Conservation (phyloP, 768 basidiomycete genomes). For the Glaciozyma antarctica region DNA sequence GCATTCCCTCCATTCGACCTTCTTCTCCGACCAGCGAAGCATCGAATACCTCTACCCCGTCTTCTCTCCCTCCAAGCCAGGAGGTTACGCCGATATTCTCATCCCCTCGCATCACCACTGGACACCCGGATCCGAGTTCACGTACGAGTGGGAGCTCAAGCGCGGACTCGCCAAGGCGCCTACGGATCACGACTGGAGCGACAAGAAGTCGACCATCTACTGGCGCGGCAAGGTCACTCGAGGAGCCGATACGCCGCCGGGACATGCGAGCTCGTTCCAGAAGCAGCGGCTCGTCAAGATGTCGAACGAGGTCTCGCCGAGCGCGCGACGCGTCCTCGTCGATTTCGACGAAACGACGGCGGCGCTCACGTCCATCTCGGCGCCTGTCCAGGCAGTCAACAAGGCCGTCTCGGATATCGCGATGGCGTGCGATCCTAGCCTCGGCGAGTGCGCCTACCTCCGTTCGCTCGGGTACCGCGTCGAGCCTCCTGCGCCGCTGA, state of each 20-base stretch:
- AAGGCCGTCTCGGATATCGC: slow-evolving; percentile 76
- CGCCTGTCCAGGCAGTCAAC: slow-evolving; percentile 59
- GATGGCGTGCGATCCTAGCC: slow-evolving; percentile 34
- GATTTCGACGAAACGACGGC: slow-evolving; percentile 44
- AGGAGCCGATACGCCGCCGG: slow-evolving; percentile 40
- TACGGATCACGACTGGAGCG: slow-evolving; percentile 76
- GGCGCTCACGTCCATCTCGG: slow-evolving; percentile 45
- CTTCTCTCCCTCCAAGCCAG: slow-evolving; percentile 79
- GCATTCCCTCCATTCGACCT: slow-evolving; percentile 82
- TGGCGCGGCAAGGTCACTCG: slow-evolving; percentile 96
- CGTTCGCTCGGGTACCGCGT: slow-evolving; percentile 34
- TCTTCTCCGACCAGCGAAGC: slow-evolving; percentile 93
- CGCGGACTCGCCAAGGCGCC: slow-evolving; percentile 42
- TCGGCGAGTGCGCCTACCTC: slow-evolving; percentile 34
- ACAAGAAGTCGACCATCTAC: slow-evolving; percentile 74
- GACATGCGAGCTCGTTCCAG: slow-evolving; percentile 34
- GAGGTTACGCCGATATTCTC: slow-evolving; percentile 78
- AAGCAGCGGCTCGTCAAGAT: slow-evolving; percentile 36
- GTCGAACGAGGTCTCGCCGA: slow-evolving; percentile 27
- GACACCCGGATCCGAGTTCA: slow-evolving; percentile 33
- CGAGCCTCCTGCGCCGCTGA: slow-evolving; percentile 53
- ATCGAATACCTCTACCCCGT: slow-evolving; percentile 83
- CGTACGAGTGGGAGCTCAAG: slow-evolving; percentile 35
- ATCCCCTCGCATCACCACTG: slow-evolving; percentile 97
- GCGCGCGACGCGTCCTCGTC: slow-evolving; percentile 27